Conservation (phyloP, 75 land plant genomes). For the Ceratopteris richardii region DNA sequence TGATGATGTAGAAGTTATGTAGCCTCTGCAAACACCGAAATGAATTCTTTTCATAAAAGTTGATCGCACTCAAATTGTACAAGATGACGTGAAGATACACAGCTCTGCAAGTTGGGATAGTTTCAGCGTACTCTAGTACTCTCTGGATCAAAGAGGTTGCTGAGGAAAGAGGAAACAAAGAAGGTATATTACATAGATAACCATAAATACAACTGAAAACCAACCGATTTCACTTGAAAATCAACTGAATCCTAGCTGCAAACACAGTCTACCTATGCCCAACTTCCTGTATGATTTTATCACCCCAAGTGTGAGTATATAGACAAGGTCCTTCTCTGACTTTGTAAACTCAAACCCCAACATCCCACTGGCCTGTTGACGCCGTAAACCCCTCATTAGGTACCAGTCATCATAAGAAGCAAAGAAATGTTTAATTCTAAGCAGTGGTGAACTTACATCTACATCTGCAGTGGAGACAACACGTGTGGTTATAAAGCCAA, state of each 20-base stretch:
- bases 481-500: constrained; percentile 94
- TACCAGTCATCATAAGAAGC: background rate
- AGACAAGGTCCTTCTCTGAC: constrained; percentile 60
- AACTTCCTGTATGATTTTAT: constrained; percentile 64
- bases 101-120: constrained; percentile 60
- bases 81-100: constrained; percentile 90
- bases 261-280: constrained; percentile 60
- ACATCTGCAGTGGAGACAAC: constrained; percentile 62
- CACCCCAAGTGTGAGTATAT: constrained; percentile 95
- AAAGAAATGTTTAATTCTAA: background rate
- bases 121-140: constrained; percentile 79
- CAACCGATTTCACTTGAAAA: too few species aligned
- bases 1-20: constrained; percentile 70
- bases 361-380: constrained; percentile 62
- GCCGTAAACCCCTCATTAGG: background rate
- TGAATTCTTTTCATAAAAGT: constrained; percentile 73
- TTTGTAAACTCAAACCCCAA: constrained; percentile 50
- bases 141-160: constrained; percentile 71
- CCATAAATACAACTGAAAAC: background rate
- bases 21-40: constrained; percentile 76
- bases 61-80: constrained; percentile 82
- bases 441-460: constrained; percentile 41
- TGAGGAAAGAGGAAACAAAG: constrained; percentile 27
- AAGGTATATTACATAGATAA: background rate
- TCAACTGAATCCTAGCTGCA: background rate